Evolutionary conservation across 805 yeast genomes (phyloP), one percentile per base, ranked within the genome.

Genomic region (Wickerhamiella spandovensis): DNA sequence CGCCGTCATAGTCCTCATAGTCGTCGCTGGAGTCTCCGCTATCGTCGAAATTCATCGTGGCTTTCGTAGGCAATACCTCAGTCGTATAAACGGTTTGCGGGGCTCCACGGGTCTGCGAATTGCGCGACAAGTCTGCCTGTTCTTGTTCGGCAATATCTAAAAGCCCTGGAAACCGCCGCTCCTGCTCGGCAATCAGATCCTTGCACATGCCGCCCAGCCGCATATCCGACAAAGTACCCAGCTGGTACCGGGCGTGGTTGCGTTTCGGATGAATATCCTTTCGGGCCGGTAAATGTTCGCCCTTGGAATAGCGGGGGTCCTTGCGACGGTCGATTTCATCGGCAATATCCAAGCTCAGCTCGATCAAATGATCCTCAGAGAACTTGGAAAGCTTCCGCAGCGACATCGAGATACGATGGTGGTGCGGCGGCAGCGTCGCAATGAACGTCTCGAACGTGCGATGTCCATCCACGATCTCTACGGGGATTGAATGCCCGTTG

Each of bases 171-270:
- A 73, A 72, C 58, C 95, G 71, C 60, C 95, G 76, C 60, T 83
- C 87, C 47, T 88, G 84, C 65, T 92, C 98, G 64, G 71, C 85
- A 43, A 84, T 71, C 43, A 92, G 88, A 64, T 92, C 99, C 51
- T 84, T 81, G 18, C 87, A 95, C 63, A 92, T 76, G 64, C 90
- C 98, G 58, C 82, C 81, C 68, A 92, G 92, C 53, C 97, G 69
- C 2, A 81, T 65, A 47, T 81, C 79, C 1, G 95, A 92, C 52
- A 92, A 75, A 46, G 84, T 79, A 5, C 96, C 82, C 57, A 92
- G 74, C 67, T 89, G 90, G 65, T 85, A 85, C 59, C 99, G 76
- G 1, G 98, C 97, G 65, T 88, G 95, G 63, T 92, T 94, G 61
- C 99, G 77, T 63, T 88, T 89, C 43, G 95, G 89, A 65, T 92